These are phyloP conservation scores for Leptosphaerulina australis DNA, from an alignment of 2,329 filamentous ascomycete genomes.

Conservation along the genomic window DNA sequence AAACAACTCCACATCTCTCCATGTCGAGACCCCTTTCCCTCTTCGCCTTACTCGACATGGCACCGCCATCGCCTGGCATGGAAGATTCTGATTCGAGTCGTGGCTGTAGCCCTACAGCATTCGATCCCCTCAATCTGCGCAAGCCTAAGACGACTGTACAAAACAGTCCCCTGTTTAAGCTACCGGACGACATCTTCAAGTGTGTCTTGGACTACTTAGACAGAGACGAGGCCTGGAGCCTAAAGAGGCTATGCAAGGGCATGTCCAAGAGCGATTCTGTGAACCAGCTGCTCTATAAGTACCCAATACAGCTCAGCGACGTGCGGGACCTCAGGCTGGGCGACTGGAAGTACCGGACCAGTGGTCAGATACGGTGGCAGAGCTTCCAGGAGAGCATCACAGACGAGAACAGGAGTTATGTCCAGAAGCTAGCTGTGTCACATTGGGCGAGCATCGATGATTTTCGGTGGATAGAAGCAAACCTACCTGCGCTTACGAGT, in stretches of 20 bases:
- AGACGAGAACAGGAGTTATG: constrained; percentile 38
- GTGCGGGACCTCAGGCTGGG: constrained; percentile 40
- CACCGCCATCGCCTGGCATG: constrained; percentile 24
- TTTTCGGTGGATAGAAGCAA: constrained; percentile 47
- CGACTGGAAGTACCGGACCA: constrained; percentile 43
- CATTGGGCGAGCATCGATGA: constrained; percentile 47
- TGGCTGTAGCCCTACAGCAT: constrained; percentile 31
- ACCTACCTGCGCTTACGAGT: constrained; percentile 40
- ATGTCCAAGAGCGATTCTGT: constrained; percentile 39
- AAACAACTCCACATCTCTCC: neutral
- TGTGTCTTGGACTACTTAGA: constrained; percentile 46
- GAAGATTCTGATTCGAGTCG: constrained; percentile 30
- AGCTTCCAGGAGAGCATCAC: constrained; percentile 42
- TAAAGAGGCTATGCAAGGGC: constrained; percentile 43
- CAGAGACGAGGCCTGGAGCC: constrained; percentile 40
- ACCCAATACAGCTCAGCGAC: constrained; percentile 41
- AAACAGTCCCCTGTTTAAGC: constrained; percentile 37
- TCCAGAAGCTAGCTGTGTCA: constrained; percentile 45
- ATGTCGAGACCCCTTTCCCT: constrained; percentile 23
- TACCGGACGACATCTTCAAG: constrained; percentile 47
- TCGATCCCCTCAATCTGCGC: constrained; percentile 26
- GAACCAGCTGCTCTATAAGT: constrained; percentile 41
- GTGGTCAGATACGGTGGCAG: constrained; percentile 39
- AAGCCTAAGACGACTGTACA: constrained; percentile 23
- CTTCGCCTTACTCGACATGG: constrained; percentile 32